phyloP scores from a whole-genome alignment of 495 filamentous ascomycete species.

The Talaromyces nanjingensis region DNA sequence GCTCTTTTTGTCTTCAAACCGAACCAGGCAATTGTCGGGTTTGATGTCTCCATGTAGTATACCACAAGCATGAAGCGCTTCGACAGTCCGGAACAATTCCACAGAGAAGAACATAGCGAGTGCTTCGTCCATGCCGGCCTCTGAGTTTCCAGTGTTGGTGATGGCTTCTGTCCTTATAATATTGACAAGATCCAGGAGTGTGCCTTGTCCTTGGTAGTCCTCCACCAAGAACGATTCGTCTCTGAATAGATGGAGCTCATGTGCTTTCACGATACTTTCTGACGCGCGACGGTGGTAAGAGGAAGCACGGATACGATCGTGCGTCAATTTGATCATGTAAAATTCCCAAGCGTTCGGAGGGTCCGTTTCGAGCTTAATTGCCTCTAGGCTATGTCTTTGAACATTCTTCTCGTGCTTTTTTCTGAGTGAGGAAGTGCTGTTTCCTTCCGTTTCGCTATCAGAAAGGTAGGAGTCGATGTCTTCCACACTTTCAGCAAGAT shows the following conservation, averaged over 20 bases:
- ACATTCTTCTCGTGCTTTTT: neutral
- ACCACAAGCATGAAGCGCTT: conserved; percentile 71
- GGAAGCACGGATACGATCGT: conserved; percentile 57
- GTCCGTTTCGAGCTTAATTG: conserved; percentile 81
- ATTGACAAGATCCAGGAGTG: conserved; percentile 88
- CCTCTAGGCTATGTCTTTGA: conserved; percentile 57
- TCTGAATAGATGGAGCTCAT: conserved; percentile 81
- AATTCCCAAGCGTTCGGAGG: conserved; percentile 92
- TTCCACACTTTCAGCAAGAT: conserved; percentile 70
- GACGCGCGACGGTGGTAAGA: conserved; percentile 45
- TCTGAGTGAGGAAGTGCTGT: conserved; percentile 12
- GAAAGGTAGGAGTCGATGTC: conserved; percentile 29
- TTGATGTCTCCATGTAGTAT: conserved; percentile 94
- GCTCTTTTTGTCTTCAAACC: conserved; percentile 49
- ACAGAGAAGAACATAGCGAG: conserved; percentile 92
- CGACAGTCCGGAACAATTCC: conserved; percentile 84
- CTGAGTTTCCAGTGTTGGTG: conserved; percentile 32
- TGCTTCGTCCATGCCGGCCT: conserved; percentile 73
- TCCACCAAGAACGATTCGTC: conserved; percentile 84
- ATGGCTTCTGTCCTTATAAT: conserved; percentile 61
- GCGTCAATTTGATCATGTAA: conserved; percentile 81
- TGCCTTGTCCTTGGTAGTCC: conserved; percentile 84
- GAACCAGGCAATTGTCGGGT: conserved; percentile 87
- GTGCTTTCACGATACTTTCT: conserved; percentile 69
- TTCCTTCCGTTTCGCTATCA: conserved; percentile 27